Conservation (phyloP, 2,329 filamentous ascomycete genomes). For the Metarhizium anisopliae region DNA sequence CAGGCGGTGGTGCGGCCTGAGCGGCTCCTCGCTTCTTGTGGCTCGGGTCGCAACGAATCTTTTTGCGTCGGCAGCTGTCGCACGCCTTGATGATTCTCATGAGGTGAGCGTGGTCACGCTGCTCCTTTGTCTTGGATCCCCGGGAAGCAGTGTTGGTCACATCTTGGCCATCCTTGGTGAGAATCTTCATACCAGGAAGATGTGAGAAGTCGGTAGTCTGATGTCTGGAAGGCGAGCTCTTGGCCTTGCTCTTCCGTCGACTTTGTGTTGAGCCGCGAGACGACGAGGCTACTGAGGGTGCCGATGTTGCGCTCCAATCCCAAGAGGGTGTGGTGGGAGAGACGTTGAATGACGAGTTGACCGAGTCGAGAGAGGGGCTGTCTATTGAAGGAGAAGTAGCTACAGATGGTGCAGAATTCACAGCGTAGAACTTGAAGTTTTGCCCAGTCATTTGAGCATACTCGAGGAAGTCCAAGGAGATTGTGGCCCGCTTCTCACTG, state of each 20-base stretch:
- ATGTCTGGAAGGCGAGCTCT: conserved; percentile 16
- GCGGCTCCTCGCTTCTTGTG: conserved; percentile 40
- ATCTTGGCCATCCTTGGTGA: conserved; percentile 54
- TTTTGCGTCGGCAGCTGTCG: conserved; percentile 52
- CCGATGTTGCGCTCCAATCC: conserved; percentile 30
- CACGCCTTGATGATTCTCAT: conserved; percentile 63
- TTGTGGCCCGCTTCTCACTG: conserved; percentile 47
- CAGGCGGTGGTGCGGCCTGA: conserved; percentile 18
- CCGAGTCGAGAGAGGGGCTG: conserved; percentile 33
- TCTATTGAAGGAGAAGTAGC: conserved; percentile 35
- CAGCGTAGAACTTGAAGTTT: conserved; percentile 51
- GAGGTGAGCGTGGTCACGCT: conserved; percentile 56
- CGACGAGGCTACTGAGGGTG: conserved; percentile 16
- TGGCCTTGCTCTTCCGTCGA: conserved; percentile 17
- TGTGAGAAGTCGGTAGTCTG: conserved; percentile 37
- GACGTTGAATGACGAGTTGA: conserved; percentile 36
- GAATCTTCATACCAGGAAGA: conserved; percentile 57
- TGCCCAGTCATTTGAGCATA: conserved; percentile 44
- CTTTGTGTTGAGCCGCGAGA: conserved; percentile 20
- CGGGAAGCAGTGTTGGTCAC: conserved; percentile 54
- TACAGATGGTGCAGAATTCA: conserved; percentile 26
- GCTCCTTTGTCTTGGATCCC: conserved; percentile 58
- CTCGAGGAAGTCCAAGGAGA: conserved; percentile 52
- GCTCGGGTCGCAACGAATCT: conserved; percentile 53
- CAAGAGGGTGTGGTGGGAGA: conserved; percentile 41